Evolutionary conservation across 805 yeast genomes (phyloP), one percentile per base, ranked within the genome.

Genomic region (Candida takata): DNA sequence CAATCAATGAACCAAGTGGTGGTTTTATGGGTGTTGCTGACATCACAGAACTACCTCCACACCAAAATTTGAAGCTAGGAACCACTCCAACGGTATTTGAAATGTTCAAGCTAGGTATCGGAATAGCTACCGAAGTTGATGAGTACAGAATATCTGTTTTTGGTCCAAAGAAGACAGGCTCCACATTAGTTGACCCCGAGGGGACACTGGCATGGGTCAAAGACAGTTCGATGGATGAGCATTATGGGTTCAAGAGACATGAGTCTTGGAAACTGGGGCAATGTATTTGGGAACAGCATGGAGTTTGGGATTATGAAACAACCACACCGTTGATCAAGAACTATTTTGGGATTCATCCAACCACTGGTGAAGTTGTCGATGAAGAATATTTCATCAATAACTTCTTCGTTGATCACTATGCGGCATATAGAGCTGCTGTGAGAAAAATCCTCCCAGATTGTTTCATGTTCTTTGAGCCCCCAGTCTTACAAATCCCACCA

Each of bases 81-180:
- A 77, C 90, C 1, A 76, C 87, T 1, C 97, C 98, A 0, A 81
- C 95, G 0, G 79, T 80, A 0, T 75, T 77, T 43, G 83, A 90
- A 58, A 62, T 82, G 3, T 64, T 90, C 61, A 65, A 72, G 30
- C 59, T 87, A 16, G 97, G 95, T 2, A 75, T 78, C 74, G 97
- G 97, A 1, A 57, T 74, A 11, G 63, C 82, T 0, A 71, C 76
- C 35, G 72, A 69, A 18, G 79, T 88, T 5, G 95, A 81, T 31
- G 66, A 65, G 11, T 90, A 82, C 57, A 71, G 70, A 29, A 77
- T 88, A 38, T 64, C 92, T 0, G 57, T 80, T 3, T 67, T 84
- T 29, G 97, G 97, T 0, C 88, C 95, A 1, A 72, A 69, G 30
- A 81, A 78, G 44, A 67, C 64, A 14, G 86, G 83, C 0, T 53